Percentiles rank a stretch among this genome's conserved stretches.
Evolutionary conservation across 202 grass and related monocot genomes (phyloP).

Genomic region (Carex arenaria): DNA sequence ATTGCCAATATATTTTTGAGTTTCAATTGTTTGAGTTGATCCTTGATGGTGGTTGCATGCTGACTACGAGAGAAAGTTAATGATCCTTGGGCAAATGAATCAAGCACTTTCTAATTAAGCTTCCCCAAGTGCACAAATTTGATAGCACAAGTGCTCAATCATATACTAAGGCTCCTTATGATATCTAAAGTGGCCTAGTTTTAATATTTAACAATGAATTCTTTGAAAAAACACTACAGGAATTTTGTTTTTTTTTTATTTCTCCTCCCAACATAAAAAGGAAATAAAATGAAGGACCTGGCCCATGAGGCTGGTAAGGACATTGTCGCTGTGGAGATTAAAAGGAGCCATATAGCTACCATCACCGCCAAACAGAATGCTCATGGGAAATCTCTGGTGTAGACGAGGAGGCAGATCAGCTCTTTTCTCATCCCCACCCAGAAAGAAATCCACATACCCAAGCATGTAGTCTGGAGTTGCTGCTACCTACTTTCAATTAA

Average conservation of each 20-base stretch:
- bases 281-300: conserved; percentile 51
- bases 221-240: conserved; percentile 7
- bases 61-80: background rate
- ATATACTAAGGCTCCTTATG: background rate
- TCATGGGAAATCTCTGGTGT: conserved; percentile 92
- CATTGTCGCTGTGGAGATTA: conserved; percentile 93
- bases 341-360: conserved; percentile 99
- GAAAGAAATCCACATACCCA: conserved; percentile 98
- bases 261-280: background rate
- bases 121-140: background rate
- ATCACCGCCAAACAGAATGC: conserved; percentile 89
- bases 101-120: background rate
- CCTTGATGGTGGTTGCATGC: background rate
- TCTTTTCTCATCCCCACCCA: conserved; percentile 97
- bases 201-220: background rate
- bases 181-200: background rate
- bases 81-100: background rate
- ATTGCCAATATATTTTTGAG: conserved; percentile 5
- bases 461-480: conserved; percentile 95
- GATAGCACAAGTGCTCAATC: background rate
- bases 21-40: background rate
- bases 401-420: conserved; percentile 94
- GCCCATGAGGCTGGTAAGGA: conserved; percentile 96
- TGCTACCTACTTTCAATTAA: conserved; percentile 49
- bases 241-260: background rate